Evolutionary conservation across 2,329 filamentous ascomycete species (phyloP).

Genomic region (Aspergillus carbonarius): DNA sequence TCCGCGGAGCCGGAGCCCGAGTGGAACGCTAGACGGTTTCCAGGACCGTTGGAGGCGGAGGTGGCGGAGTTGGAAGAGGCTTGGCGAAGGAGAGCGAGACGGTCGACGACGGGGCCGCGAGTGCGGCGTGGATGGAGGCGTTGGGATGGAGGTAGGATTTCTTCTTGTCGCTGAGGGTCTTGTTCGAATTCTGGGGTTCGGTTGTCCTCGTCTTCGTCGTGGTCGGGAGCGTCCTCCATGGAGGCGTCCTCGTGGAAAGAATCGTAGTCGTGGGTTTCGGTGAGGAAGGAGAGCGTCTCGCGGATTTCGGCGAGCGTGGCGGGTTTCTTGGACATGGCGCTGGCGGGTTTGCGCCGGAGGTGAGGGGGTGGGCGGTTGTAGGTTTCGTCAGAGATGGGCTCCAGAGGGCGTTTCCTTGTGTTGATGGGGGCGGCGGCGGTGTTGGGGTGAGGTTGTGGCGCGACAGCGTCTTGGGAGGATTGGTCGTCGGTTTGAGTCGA

Average conservation of each 20-base stretch:
- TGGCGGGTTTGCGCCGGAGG: slow-evolving; percentile 59
- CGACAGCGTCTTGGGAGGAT: slow-evolving; percentile 26
- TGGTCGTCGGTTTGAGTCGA: slow-evolving; percentile 40
- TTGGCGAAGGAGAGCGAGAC: slow-evolving; percentile 45
- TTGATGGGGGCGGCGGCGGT: slow-evolving; percentile 18
- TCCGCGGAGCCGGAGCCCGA: slow-evolving; percentile 13
- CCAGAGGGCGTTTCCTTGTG: slow-evolving; percentile 44
- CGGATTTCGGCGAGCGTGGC: slow-evolving; percentile 76
- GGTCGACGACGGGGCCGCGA: slow-evolving; percentile 45
- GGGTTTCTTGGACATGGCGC: slow-evolving; percentile 62
- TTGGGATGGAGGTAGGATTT: slow-evolving; percentile 30
- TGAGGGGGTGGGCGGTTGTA: slow-evolving; percentile 58
- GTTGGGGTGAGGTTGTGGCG: slow-evolving; percentile 22
- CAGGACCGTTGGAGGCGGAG: slow-evolving; percentile 22
- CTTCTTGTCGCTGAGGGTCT: slow-evolving; percentile 19
- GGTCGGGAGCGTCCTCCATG: slow-evolving; percentile 51
- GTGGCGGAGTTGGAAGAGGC: slow-evolving; percentile 45
- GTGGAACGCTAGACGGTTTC: slow-evolving; percentile 36
- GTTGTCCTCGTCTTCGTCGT: slow-evolving; percentile 27
- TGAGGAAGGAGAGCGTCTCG: slow-evolving; percentile 76
- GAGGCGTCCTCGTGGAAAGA: slow-evolving; percentile 56
- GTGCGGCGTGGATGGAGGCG: slow-evolving; percentile 40
- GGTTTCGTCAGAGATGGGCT: slow-evolving; percentile 42
- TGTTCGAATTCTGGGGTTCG: not conserved
- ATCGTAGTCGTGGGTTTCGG: slow-evolving; percentile 64